These are phyloP conservation scores for Diaporthe citri DNA, from an alignment of 2,329 filamentous ascomycete species.

Conservation along the genomic window DNA sequence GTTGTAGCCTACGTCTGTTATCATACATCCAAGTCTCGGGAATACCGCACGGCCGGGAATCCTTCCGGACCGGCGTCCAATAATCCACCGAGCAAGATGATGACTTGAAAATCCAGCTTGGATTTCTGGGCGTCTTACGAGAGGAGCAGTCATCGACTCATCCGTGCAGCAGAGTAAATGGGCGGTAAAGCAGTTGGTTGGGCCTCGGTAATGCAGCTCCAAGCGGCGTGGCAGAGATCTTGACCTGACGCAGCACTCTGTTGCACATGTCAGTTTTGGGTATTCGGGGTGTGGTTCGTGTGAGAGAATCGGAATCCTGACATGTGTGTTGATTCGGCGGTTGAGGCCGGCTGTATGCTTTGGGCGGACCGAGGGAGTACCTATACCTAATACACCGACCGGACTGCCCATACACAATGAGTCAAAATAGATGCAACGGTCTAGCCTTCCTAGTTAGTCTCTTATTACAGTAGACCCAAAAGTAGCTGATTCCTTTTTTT, in stretches of 20 bases:
- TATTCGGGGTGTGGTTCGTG: neutral
- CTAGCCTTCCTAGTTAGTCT: slow-evolving; percentile 16
- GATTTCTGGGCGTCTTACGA: slow-evolving; percentile 5
- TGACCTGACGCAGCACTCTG: neutral
- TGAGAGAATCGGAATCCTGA: neutral
- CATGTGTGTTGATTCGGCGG: neutral
- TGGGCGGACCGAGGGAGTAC: neutral
- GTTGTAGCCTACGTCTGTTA: neutral
- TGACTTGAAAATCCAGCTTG: neutral
- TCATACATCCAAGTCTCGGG: neutral
- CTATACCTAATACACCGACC: neutral
- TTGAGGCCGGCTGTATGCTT: neutral
- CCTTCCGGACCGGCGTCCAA: neutral
- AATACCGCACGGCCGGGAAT: neutral
- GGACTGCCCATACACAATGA: neutral
- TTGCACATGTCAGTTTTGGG: neutral
- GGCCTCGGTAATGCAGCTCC: slow-evolving; percentile 17
- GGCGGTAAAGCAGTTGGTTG: neutral
- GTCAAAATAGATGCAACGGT: neutral
- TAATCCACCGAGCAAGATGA: neutral
- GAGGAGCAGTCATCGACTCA: neutral
- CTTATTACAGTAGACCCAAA: neutral
- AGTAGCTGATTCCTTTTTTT: neutral
- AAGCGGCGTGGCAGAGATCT: neutral
- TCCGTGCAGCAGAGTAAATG: slow-evolving; percentile 6